phyloP scores from a whole-genome alignment of 352 stramenopile genomes.

The Globisporangium megalacanthum region DNA sequence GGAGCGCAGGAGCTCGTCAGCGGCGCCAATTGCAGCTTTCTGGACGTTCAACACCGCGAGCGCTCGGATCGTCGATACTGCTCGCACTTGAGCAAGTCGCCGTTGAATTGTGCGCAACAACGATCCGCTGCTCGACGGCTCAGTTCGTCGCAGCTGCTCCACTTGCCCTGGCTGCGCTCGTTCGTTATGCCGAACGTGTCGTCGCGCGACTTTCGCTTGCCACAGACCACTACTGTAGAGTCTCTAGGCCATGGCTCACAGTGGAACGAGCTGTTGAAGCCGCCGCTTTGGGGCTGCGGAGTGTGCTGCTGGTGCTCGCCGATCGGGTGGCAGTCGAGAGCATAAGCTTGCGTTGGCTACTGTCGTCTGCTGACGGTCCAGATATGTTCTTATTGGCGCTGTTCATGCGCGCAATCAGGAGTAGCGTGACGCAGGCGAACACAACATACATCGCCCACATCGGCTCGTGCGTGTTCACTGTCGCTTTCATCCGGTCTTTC shows the following conservation, averaged over 20 bases:
- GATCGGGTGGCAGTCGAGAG: too few relatives aligned
- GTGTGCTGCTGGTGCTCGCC: too few relatives aligned
- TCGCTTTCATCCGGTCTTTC: neutral
- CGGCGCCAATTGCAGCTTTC: constrained; percentile 21
- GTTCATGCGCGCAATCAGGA: too few relatives aligned
- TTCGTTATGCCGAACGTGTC: constrained; percentile 16
- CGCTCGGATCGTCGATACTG: neutral
- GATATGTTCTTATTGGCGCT: too few relatives aligned
- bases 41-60: constrained; percentile 22
- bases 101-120: neutral
- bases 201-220: constrained; percentile 27
- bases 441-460: too few relatives aligned
- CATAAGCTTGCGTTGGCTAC: too few relatives aligned
- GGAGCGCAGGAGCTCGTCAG: constrained; percentile 29
- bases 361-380: too few relatives aligned
- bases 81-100: too few relatives aligned
- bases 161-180: constrained; percentile 1
- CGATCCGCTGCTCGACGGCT: neutral
- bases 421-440: too few relatives aligned
- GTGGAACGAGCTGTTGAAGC: too few relatives aligned
- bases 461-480: constrained; percentile 1
- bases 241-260: too few relatives aligned
- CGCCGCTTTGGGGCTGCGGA: too few relatives aligned
- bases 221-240: constrained; percentile 4
- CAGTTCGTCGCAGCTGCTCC: constrained; percentile 16